These are phyloP conservation scores for Dactylellina haptotyla DNA, from an alignment of 2,329 filamentous ascomycete species.

Conservation along the genomic window DNA sequence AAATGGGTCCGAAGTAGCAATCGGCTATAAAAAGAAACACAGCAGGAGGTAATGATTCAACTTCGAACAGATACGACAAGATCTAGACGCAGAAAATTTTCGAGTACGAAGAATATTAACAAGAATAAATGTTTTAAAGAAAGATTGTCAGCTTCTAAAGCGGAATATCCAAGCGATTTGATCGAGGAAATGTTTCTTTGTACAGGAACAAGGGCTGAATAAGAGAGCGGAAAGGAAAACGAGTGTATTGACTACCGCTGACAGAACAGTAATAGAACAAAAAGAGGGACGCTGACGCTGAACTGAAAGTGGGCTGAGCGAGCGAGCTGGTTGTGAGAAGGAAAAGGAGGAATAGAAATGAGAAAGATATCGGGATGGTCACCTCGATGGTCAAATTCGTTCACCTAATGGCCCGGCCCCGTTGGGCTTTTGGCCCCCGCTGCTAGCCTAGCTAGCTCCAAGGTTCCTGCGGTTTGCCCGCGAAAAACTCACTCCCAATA, in stretches of 20 bases:
- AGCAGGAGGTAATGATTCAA: constrained; percentile 26
- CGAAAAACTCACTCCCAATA: constrained; percentile 44
- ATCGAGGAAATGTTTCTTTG: constrained; percentile 4
- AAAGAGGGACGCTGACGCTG: constrained; percentile 46
- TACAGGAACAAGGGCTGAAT: constrained; percentile 28
- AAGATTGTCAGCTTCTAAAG: constrained; percentile 21
- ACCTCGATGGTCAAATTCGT: constrained; percentile 31
- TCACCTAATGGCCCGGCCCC: constrained; percentile 28
- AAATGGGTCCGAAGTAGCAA: constrained; percentile 19
- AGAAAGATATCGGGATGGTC: constrained; percentile 49
- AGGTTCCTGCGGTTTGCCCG: background rate
- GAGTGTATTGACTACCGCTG: constrained; percentile 29
- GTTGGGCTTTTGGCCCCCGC: constrained; percentile 20
- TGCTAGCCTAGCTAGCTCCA: constrained; percentile 14
- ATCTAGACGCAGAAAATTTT: background rate
- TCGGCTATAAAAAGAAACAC: constrained; percentile 53
- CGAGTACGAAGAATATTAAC: background rate
- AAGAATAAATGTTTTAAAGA: constrained; percentile 8
- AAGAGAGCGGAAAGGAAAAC: constrained; percentile 22
- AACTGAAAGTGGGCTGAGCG: constrained; percentile 47
- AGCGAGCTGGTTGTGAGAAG: constrained; percentile 50
- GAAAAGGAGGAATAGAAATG: constrained; percentile 41
- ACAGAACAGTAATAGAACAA: constrained; percentile 13
- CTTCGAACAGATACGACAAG: background rate
- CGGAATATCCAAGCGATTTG: constrained; percentile 22